Base-by-base conservation (phyloP, 768 basidiomycete genomes). In the Leccinellum rugosiceps region DNA sequence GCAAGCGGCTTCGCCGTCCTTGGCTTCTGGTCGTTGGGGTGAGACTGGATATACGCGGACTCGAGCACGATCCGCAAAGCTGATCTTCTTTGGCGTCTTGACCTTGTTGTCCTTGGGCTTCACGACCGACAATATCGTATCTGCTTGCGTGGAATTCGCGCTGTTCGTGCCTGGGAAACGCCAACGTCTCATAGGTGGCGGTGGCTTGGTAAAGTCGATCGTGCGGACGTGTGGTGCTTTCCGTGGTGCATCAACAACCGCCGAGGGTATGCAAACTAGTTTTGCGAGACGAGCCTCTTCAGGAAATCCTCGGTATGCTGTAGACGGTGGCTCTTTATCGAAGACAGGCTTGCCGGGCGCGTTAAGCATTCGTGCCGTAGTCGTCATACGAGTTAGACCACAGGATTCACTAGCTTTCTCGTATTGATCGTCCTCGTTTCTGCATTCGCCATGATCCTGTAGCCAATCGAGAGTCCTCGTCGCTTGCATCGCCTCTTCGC, bases 141-240 rank as follows among this genome's bases (percentile, higher is more conserved):
- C 17, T 1, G 47, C 23, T 7, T 55, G 51, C 32, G 26, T 14
- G n/a, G 52, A 28, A 32, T 55, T 61, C 38, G 56, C 30, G 26
- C 1, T 9, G 2, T 50, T 23, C 1, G 52, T 3, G 9, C 19
- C 52, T 26, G 54, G 59, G 34, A 66, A 57, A n/a, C 61, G 62
- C 25, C 38, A 41, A 17, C 61, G 63, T 50, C 58, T 55, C 31
- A 25, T 53, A 3, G 54, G 52, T 10, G 60, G 52, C 4, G 65
- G 60, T 5, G 58, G 47, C 28, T 61, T 61, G 21, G 70, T 70
- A 52, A 73, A 72, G 56, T 71, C 72, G 55, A 73, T 72, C 38
- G 59, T 57, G 23, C 62, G 65, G 15, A 64, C 53, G 6, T 63
- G 52, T 10, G 41, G 28, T 14, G 26, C 21, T 19, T 57, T 50